These are phyloP conservation scores for Hyaloscypha bicolor DNA, from an alignment of 495 filamentous ascomycete genomes.

Conservation along the genomic window DNA sequence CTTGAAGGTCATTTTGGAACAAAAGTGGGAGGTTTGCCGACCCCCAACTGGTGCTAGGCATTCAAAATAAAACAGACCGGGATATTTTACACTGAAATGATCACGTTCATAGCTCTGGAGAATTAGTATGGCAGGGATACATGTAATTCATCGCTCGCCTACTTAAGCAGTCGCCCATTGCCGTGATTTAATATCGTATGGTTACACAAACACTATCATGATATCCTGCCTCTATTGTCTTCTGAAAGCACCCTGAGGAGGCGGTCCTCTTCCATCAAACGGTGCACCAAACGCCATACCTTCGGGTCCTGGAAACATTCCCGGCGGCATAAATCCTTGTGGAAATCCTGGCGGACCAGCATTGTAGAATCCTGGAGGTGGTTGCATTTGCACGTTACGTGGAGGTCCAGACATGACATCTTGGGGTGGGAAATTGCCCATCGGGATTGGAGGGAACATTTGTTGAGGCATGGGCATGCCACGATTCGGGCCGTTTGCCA, in stretches of 20 bases:
- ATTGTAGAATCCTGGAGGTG: constrained; percentile 50
- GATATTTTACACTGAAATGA: background rate
- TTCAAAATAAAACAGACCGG: background rate
- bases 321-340: constrained; percentile 33
- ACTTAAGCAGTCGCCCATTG: background rate
- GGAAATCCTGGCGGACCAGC: constrained; percentile 24
- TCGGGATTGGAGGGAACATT: constrained; percentile 49
- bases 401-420: constrained; percentile 43
- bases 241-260: constrained; percentile 35
- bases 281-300: constrained; percentile 45
- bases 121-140: constrained; percentile 7
- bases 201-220: constrained; percentile 15
- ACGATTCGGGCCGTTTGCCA: constrained; percentile 45
- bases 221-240: constrained; percentile 23
- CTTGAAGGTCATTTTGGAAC: background rate
- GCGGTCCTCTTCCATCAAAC: constrained; percentile 47
- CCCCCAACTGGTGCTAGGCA: background rate
- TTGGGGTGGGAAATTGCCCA: constrained; percentile 43
- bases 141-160: constrained; percentile 5
- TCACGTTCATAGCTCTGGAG: background rate
- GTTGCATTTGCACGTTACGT: constrained; percentile 31
- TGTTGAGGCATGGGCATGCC: constrained; percentile 51
- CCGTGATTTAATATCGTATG: constrained; percentile 8
- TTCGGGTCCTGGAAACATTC: constrained; percentile 48
- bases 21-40: background rate